Evolutionary conservation across 2,329 filamentous ascomycete genomes (phyloP), one percentile per base, ranked within the genome.

Genomic region (Mollisiaceae sp.): DNA sequence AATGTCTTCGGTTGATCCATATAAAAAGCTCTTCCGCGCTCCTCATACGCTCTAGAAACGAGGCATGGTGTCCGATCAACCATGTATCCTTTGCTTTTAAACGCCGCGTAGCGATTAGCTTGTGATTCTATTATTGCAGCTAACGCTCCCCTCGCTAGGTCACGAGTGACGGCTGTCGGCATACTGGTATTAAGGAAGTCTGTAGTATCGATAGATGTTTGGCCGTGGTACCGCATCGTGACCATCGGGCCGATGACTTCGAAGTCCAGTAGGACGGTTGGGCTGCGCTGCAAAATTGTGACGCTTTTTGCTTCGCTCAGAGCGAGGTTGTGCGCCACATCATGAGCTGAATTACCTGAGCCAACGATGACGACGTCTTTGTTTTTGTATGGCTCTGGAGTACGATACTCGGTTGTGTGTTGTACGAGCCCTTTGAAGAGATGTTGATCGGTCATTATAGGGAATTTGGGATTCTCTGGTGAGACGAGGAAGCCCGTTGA

Each of bases 271-370:
- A 50, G 45, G 8, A 50, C 45, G 9, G 45, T 50, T 8, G 45
- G 45, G 20, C 45, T 50, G 20, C 45, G 45, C 12, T 50, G 45
- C 8, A 50, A 14, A n/a, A 50, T 50, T 2, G 45, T 50, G 45
- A 50, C n/a, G 45, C n/a, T 50, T 20, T 50, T 50, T 6, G 20
- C 45, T n/a, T 22, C n/a, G 45, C 45, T 50, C n/a, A 50, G n/a
- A n/a, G 45, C 45, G 11, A 50, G 45, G n/a, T 50, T 50, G 45
- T 22, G 45, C 4, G 45, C 45, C 11, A 50, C 45, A 22, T 50
- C 45, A n/a, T 50, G 45, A 22, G 45, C 45, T 22, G 45, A 50
- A n/a, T 50, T 50, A 20, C 45, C 45, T 50, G 45, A 50, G 45
- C 45, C 45, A n/a, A 50, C 11, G 20, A 50, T 50, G 45, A 50